Base-by-base conservation (phyloP, 768 basidiomycete species). In the Punctularia strigosozonata region DNA sequence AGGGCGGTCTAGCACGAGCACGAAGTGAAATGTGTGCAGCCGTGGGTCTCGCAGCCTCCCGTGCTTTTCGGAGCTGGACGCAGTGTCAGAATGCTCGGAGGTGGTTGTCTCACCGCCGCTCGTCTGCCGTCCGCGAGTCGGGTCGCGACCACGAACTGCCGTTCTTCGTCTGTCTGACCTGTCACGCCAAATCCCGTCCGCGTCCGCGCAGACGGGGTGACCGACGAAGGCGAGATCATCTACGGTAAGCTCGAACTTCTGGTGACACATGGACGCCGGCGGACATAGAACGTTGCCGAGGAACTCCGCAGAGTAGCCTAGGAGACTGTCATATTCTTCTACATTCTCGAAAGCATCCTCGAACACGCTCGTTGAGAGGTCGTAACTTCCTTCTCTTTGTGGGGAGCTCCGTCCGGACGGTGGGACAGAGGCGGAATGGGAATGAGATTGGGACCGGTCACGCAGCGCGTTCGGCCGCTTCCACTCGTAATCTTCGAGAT, bases 151-250 rank as follows among this genome's bases (percentile, higher is more conserved):
- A 41, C 78, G 63, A 18, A 70, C 64, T 25, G 57, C 62, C 30
- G 60, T 43, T 47, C 73, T 73, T 8, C 26, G 46, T 46, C 70
- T 76, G 49, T 82, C 80, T n/a, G 65, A 63, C 51, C 70, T 75
- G 55, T 86, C 86, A 28, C 65, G 64, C 89, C 91, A 91, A 12
- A 53, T 64, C 1, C 81, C 85, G 47, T 81, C 78, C 21, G 64
- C 50, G 38, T 85, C 81, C 8, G 73, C 74, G 52, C 82, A 85
- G 2, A 97, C 90, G 2, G 94, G 95, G 56, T 98, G 92, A 0
- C 95, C 95, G 31, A 97, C 69, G 56, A 97, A 98, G 4, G 78
- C 86, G 19, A 98, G 68, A 49, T 91, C 81, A 53, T 98, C 91
- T 19, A 95, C 81, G 28, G 87, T 60, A 22, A 99, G 72, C 55